phyloP scores from a whole-genome alignment of 2,329 filamentous ascomycete genomes.

The Aureobasidium sp. region DNA sequence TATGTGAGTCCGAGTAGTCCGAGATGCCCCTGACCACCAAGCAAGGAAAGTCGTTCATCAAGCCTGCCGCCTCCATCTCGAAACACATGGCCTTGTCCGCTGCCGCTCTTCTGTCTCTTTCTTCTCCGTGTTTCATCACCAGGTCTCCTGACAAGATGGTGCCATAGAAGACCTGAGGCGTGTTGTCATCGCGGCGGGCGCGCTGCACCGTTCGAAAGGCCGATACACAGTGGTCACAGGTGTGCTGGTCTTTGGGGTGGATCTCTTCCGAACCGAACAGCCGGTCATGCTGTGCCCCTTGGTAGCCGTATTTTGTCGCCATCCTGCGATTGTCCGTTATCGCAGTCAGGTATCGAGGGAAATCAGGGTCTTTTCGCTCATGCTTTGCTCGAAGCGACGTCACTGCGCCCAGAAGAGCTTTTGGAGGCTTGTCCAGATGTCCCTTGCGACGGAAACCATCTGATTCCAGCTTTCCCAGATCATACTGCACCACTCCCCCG shows the following conservation, averaged over 20 bases:
- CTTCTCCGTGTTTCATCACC: conserved; percentile 8
- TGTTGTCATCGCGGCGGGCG: not conserved
- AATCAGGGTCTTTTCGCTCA: not conserved
- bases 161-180: conserved; percentile 29
- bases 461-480: conserved; percentile 16
- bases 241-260: not conserved
- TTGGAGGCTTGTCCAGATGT: not conserved
- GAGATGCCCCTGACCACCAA: conserved; percentile 20
- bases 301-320: not conserved
- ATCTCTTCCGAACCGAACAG: not conserved
- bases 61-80: conserved; percentile 15
- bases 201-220: not conserved
- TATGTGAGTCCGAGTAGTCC: conserved; percentile 21
- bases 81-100: conserved; percentile 12
- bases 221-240: not conserved
- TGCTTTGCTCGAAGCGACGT: not conserved
- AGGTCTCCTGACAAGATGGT: conserved; percentile 31
- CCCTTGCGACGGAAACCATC: conserved; percentile 8
- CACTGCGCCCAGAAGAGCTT: not conserved
- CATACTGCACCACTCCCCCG: conserved; percentile 21
- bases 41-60: conserved; percentile 15
- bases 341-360: not conserved
- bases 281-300: not conserved
- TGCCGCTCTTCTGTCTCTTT: conserved; percentile 9
- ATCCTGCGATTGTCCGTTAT: not conserved